Conservation (phyloP, 495 filamentous ascomycete genomes). For the Podospora didyma region DNA sequence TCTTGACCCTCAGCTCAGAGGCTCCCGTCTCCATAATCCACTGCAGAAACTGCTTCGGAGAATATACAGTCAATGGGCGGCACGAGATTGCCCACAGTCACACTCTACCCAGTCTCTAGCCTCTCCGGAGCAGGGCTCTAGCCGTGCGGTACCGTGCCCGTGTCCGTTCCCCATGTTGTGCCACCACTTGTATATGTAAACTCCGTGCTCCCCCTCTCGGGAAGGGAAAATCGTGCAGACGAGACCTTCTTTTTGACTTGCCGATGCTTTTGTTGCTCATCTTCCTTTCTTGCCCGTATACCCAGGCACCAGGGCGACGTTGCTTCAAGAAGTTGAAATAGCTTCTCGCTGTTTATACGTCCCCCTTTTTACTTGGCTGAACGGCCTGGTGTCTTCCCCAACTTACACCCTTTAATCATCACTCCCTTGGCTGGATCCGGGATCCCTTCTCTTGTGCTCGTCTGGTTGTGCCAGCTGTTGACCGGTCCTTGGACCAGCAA, state of each 20-base stretch:
- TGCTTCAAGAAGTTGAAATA: not conserved
- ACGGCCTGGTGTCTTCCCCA: constrained; percentile 7
- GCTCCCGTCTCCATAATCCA: not conserved
- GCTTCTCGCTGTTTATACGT: not conserved
- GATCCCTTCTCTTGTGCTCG: not conserved
- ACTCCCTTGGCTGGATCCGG: constrained; percentile 21
- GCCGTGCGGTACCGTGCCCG: not conserved
- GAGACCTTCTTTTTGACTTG: not conserved
- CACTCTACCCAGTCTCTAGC: too few species aligned
- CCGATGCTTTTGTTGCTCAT: not conserved
- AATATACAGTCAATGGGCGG: constrained; percentile 1
- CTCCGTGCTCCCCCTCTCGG: not conserved
- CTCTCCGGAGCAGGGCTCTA: not conserved
- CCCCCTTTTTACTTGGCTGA: not conserved
- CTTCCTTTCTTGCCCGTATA: not conserved
- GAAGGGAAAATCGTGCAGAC: too few species aligned
- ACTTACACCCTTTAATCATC: not conserved
- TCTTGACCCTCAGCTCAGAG: not conserved
- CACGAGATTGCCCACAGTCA: constrained; percentile 6
- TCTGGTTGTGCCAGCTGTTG: not conserved
- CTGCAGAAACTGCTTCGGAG: not conserved
- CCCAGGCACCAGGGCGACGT: not conserved
- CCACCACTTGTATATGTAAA: not conserved
- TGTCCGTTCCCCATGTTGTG: not conserved
- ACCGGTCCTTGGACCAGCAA: constrained; percentile 2